These are phyloP conservation scores for Neurospora sp. DNA, from an alignment of 495 filamentous ascomycete species.

Conservation along the genomic window DNA sequence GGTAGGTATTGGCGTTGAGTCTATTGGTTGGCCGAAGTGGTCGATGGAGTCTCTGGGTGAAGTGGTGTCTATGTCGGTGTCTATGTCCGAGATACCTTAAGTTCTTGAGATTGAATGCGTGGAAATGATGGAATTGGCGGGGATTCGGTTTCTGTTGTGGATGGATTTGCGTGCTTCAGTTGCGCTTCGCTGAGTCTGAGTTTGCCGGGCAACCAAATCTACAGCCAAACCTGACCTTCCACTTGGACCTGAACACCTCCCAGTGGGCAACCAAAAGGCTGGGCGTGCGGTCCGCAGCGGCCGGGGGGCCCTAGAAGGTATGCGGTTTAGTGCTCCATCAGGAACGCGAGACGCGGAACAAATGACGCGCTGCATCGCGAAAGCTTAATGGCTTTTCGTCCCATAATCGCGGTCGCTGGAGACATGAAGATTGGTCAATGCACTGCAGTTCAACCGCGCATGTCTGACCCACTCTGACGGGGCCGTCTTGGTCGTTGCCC, in stretches of 20 bases:
- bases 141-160: not conserved
- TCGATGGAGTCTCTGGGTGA: not conserved
- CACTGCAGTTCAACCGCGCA: not conserved
- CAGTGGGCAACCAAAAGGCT: not conserved
- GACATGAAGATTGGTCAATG: not conserved
- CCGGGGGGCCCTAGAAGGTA: not conserved
- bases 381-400: not conserved
- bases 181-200: not conserved
- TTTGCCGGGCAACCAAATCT: not conserved
- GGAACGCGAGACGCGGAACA: not conserved
- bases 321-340: not conserved
- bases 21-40: not conserved
- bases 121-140: not conserved
- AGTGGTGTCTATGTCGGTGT: not conserved
- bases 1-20: not conserved
- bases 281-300: not conserved
- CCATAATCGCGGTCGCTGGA: not conserved
- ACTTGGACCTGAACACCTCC: not conserved
- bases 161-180: not conserved
- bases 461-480: not conserved
- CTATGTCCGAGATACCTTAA: not conserved
- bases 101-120: not conserved
- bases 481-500: not conserved
- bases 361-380: not conserved
- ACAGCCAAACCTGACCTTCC: not conserved